These are phyloP conservation scores for Cystobasidium tubakii DNA, from an alignment of 768 basidiomycete genomes.

Conservation along the genomic window DNA sequence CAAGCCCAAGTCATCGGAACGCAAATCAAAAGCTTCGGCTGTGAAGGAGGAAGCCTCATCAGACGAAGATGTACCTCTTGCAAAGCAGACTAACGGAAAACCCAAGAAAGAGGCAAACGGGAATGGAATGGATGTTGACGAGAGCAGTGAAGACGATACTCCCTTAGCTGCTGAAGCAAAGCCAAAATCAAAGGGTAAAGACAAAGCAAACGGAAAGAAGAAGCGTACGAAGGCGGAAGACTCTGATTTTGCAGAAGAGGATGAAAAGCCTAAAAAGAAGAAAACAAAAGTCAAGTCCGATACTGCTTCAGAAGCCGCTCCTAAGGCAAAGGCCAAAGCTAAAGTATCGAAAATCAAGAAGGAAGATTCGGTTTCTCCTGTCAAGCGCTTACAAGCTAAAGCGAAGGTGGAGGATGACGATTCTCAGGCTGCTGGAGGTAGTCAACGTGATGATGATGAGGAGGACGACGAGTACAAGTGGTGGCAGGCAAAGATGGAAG, in stretches of 20 bases:
- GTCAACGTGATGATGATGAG: constrained; percentile 51
- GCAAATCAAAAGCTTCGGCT: background rate
- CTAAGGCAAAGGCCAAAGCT: constrained; percentile 51
- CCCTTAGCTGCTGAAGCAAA: constrained; percentile 28
- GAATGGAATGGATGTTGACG: constrained; percentile 6
- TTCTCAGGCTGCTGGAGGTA: constrained; percentile 45
- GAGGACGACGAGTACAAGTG: constrained; percentile 54
- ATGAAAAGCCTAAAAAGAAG: constrained; percentile 51
- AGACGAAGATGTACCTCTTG: constrained; percentile 34
- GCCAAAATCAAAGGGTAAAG: constrained; percentile 40
- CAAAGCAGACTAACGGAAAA: constrained; percentile 43
- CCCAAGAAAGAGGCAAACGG: constrained; percentile 50
- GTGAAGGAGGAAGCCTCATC: constrained; percentile 4
- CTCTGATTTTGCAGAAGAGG: constrained; percentile 43
- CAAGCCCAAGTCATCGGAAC: background rate
- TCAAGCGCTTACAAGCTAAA: constrained; percentile 50
- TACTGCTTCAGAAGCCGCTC: constrained; percentile 53
- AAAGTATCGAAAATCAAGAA: constrained; percentile 51
- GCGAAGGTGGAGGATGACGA: constrained; percentile 47
- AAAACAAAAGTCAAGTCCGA: constrained; percentile 50
- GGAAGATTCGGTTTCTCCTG: constrained; percentile 52
- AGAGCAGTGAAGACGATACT: constrained; percentile 19
- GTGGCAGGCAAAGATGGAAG: constrained; percentile 66
- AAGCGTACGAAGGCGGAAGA: constrained; percentile 28
- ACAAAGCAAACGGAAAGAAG: constrained; percentile 51